phyloP scores from a whole-genome alignment of 202 grass and related monocot species.

The Schoenoplectus tabernaemontani region DNA sequence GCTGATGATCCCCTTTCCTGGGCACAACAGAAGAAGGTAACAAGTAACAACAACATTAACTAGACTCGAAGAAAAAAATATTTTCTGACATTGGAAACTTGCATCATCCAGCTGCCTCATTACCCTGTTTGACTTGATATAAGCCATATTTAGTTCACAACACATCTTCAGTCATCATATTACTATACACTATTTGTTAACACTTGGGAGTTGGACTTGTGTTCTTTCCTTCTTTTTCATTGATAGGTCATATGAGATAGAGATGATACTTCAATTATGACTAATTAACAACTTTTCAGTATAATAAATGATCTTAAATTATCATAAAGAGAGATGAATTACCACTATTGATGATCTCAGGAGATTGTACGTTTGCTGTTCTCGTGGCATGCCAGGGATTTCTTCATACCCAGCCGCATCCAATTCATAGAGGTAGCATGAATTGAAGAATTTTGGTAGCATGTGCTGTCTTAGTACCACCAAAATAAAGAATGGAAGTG shows the following conservation, averaged over 20 bases:
- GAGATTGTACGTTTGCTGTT: conserved; percentile 14
- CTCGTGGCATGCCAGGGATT: conserved; percentile 35
- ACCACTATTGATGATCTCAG: conserved; percentile 29
- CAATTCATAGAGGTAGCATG: conserved; percentile 45
- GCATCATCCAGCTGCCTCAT: background rate
- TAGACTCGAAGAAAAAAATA: conserved; percentile 5
- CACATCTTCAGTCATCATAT: background rate
- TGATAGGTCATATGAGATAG: background rate
- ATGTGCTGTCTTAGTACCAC: conserved; percentile 66
- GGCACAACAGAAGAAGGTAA: background rate
- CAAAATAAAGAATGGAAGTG: conserved; percentile 81
- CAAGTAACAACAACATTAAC: background rate
- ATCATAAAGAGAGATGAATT: background rate
- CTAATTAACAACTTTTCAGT: background rate
- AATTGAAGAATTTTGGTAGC: conserved; percentile 71
- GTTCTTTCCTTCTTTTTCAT: background rate
- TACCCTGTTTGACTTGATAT: background rate
- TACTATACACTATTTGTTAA: background rate
- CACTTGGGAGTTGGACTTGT: background rate
- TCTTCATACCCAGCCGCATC: conserved; percentile 95
- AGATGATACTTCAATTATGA: background rate
- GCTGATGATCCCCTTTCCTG: conserved; percentile 50
- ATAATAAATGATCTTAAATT: background rate
- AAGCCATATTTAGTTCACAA: background rate
- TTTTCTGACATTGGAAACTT: background rate